A percentile compares a stretch with the other conserved stretches of the same genome.
Conservation (phyloP, 495 filamentous ascomycete species). For the Aspergillus funiculosus region DNA sequence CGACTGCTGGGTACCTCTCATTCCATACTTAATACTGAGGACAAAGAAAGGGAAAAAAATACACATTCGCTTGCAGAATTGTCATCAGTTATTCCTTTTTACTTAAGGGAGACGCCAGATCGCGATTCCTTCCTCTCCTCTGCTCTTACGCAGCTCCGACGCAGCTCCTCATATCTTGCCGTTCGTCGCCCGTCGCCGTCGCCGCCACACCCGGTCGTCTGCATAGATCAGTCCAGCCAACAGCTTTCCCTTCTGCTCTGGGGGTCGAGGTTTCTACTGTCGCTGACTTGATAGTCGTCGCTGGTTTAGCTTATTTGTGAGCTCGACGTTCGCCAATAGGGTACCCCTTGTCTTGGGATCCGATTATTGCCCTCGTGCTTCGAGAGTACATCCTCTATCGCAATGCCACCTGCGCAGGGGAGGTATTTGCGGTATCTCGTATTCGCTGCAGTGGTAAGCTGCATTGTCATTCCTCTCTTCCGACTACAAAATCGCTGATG, state of each 20-base stretch:
- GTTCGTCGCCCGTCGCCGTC: neutral
- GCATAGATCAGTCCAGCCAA: neutral
- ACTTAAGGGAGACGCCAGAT: neutral
- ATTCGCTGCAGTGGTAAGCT: constrained; percentile 76
- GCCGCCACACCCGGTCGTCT: neutral
- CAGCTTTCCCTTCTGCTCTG: neutral
- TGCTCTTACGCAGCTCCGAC: too few relatives aligned
- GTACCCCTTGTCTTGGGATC: too few relatives aligned
- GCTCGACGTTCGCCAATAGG: too few relatives aligned
- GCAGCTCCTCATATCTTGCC: neutral
- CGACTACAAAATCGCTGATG: neutral
- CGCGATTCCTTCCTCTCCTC: neutral
- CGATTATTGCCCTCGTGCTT: neutral
- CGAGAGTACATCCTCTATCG: constrained; percentile 21
- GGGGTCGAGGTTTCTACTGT: neutral
- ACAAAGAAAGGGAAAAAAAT: too few relatives aligned
- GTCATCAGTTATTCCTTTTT: neutral
- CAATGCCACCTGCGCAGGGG: constrained; percentile 61
- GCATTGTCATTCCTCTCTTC: neutral
- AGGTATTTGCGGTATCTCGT: constrained; percentile 84
- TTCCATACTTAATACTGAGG: too few relatives aligned
- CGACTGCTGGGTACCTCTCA: too few relatives aligned
- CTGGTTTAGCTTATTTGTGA: too few relatives aligned
- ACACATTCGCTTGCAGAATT: too few relatives aligned
- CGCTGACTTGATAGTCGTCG: neutral